Evolutionary conservation across 2,329 filamentous ascomycete genomes (phyloP), one percentile per base, ranked within the genome.

Genomic region (Penicillium digitatum): DNA sequence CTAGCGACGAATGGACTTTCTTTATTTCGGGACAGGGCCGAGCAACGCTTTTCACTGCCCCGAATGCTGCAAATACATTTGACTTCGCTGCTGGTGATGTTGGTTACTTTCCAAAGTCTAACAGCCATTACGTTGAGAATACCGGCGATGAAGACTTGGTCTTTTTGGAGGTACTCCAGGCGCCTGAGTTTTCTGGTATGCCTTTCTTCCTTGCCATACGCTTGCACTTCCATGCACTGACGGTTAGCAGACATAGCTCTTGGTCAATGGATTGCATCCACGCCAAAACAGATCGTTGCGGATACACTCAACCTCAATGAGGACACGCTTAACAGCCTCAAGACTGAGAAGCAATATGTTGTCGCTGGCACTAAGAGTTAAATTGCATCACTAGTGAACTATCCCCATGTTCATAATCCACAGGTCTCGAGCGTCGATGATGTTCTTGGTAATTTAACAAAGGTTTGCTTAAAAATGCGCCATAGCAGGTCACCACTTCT

Each of bases 61-160:
- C 87, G 62, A 83, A 85, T 27, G 83, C 78, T 22, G 87, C 88
- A 0, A 79, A 87, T 24, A 92, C 88, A 0, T 92, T 92, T 66
- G 85, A 92, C 74, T 92, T 89, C 70, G 75, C 81, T 6, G 81
- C 87, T 1, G 89, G 88, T 2, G 89, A 92, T 63, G 87, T 90
- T 0, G 88, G 86, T 14, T 88, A 91, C 59, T 87, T 92, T 6
- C 88, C 88, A 0, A 79, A 79, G 66, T 89, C 89, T 68, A 89
- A 88, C 80, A 88, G 87, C 3, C 88, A 92, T 68, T 92, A 90
- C 68, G 87, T 93, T 51, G 88, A 93, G 78, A 91, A 91, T 64
- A 83, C 89, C 5, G 79, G 76, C 38, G 85, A 87, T n/a, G 83
- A 88, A 46, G 87, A 90, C 69, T 82, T 87, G 18, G 73, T 92